Evolutionary conservation across 1,284 basidiomycete genomes (phyloP), one percentile per base, ranked within the genome.

Genomic region (Ceratobasidium sp.): DNA sequence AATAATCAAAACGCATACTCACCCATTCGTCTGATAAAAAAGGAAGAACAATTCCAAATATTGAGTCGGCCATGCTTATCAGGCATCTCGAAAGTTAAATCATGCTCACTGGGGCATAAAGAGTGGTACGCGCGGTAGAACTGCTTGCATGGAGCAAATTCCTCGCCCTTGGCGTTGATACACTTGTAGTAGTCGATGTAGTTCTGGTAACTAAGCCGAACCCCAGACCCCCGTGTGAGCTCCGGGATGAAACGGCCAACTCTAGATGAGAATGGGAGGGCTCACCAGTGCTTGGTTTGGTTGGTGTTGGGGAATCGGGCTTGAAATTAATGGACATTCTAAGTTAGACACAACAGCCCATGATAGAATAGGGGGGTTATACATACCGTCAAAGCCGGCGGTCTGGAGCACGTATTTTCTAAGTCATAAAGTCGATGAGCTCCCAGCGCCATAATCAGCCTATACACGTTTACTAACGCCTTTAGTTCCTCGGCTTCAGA

Each of bases 161-260:
- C 98, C 80, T 99, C 97, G 77, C 98, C 98, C 86, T 98, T 98
- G 79, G 95, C 96, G 80, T 93, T 86, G 79, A 98, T 86, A 82
- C 98, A 99, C 84, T 97, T 98, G 91, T 95, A 94, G 87, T 97
- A 98, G 84, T 99, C 95, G 75, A 93, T 91, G 83, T 95, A 98
- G 85, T 96, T 96, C 85, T 98, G 96, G 90, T 91, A 94, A 83
- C 91, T 93, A 77, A 38, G 35, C 35, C 35, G 35, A 11, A 11
- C 35, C 35, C 13, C 66, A 44, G 13, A 69, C 52, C 35, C 35
- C 35, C 41, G 26, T 43, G 73, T 58, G 54, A 26, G 49, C 44
- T 26, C 41, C 50, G 62, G 44, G 62, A 47, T 69, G 50, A n/a
- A 23, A 50, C 35, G 35, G 35, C 35, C 6, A 11, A 35, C 0